phyloP scores from a whole-genome alignment of 345 rosid species.

The Sisymbrium altissimum region DNA sequence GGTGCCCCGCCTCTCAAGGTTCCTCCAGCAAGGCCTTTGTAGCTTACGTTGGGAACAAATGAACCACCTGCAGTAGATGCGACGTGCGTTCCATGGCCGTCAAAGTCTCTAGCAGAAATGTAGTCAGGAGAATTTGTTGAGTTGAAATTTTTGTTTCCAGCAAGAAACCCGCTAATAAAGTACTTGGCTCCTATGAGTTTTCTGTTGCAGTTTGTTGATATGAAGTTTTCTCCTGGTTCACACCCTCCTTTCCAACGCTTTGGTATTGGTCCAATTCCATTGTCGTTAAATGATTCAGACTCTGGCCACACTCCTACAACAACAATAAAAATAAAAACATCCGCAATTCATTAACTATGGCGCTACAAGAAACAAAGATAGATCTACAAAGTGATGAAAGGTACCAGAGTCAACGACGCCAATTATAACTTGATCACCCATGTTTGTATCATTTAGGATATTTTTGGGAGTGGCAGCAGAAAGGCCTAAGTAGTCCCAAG shows the following conservation, averaged over 20 bases:
- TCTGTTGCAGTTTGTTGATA: constrained; percentile 30
- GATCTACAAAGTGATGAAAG: too few relatives aligned
- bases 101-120: constrained; percentile 44
- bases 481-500: constrained; percentile 44
- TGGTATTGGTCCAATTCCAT: too few relatives aligned
- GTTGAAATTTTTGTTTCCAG: constrained; percentile 36
- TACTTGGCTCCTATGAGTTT: constrained; percentile 56
- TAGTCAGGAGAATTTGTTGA: constrained; percentile 28
- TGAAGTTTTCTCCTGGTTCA: constrained; percentile 19
- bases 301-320: too few relatives aligned
- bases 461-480: constrained; percentile 19
- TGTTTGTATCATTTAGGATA: constrained; percentile 15
- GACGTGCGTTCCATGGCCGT: constrained; percentile 50
- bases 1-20: constrained; percentile 41
- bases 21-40: constrained; percentile 44
- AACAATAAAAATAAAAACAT: too few relatives aligned
- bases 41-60: constrained; percentile 37
- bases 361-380: too few relatives aligned
- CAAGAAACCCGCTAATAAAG: constrained; percentile 43
- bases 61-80: constrained; percentile 48
- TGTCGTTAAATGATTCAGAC: too few relatives aligned
- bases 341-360: too few relatives aligned
- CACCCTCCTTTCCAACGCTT: too few relatives aligned
- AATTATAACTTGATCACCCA: constrained; percentile 30
- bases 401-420: constrained; percentile 32